Evolutionary conservation across 345 rosid species (phyloP).

Genomic region (Garcia nutans): DNA sequence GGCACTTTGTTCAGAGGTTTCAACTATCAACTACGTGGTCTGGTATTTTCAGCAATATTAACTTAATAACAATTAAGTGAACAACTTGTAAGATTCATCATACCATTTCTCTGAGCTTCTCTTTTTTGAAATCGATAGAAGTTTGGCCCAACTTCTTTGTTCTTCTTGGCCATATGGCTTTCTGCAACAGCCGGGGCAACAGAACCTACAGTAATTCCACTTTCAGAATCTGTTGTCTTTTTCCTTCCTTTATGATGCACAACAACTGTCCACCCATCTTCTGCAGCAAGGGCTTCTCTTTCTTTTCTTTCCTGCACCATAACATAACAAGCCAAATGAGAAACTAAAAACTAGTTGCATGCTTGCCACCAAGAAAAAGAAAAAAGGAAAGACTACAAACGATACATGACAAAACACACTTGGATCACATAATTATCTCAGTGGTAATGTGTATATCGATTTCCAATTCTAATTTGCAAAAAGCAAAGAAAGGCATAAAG

Average conservation of each 20-base stretch:
- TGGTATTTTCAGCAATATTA: not conserved
- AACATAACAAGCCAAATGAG: conserved; percentile 16
- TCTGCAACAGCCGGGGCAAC: conserved; percentile 67
- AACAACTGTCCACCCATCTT: conserved; percentile 98
- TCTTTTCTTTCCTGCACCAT: conserved; percentile 65
- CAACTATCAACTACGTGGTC: not conserved
- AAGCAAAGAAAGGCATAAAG: not conserved
- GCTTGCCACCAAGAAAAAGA: not conserved
- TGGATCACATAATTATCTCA: not conserved
- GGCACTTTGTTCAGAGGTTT: too few species aligned
- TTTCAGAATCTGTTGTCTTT: conserved; percentile 72
- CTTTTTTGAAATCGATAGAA: conserved; percentile 91
- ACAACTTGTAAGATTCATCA: conserved; percentile 12
- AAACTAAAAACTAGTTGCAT: conserved; percentile 2
- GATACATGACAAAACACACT: not conserved
- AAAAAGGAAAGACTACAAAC: not conserved
- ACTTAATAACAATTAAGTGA: not conserved
- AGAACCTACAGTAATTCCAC: conserved; percentile 80
- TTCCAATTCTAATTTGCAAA: not conserved
- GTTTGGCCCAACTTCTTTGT: conserved; percentile 61
- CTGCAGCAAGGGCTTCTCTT: conserved; percentile 78
- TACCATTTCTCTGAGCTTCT: conserved; percentile 88
- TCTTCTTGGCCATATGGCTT: conserved; percentile 60
- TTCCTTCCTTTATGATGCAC: conserved; percentile 95
- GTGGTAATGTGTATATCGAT: not conserved